Percentiles rank a stretch among this genome's conserved stretches.
Conservation (phyloP, 371 early-diverging fungal genomes). For the Rhizopus microsporus region DNA sequence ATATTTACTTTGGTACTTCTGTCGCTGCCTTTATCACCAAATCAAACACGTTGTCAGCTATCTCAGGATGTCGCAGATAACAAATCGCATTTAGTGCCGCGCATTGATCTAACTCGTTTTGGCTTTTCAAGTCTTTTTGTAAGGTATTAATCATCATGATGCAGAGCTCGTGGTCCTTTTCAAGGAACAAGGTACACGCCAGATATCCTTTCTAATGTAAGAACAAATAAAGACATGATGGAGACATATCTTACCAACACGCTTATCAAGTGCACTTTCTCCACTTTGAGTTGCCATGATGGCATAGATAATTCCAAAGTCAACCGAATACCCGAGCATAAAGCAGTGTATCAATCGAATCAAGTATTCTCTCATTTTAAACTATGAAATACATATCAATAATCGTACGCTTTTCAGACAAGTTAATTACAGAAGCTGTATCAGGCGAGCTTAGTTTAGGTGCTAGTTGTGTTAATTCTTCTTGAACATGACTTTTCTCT, state of each 20-base stretch:
- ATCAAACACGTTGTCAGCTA: conserved; percentile 36
- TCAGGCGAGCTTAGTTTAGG: conserved; percentile 39
- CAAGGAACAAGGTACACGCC: conserved; percentile 45
- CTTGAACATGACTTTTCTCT: conserved; percentile 31
- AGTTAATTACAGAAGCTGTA: conserved; percentile 35
- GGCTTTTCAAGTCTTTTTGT: conserved; percentile 47
- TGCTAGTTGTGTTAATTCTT: conserved; percentile 28
- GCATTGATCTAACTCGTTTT: conserved; percentile 41
- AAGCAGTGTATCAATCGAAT: conserved; percentile 50
- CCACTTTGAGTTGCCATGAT: conserved; percentile 59
- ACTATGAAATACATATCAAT: conserved; percentile 16
- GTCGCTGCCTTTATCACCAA: conserved; percentile 24
- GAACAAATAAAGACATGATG: conserved; percentile 1
- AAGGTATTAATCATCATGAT: conserved; percentile 59
- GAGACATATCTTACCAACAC: conserved; percentile 39
- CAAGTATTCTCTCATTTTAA: conserved; percentile 47
- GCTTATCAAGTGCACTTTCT: conserved; percentile 41
- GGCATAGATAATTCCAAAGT: conserved; percentile 55
- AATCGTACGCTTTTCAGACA: not conserved
- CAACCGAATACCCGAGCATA: conserved; percentile 55
- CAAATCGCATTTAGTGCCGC: conserved; percentile 47
- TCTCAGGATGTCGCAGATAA: conserved; percentile 43
- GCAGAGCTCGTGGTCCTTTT: conserved; percentile 40
- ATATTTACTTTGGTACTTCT: conserved; percentile 39
- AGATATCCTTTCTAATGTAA: conserved; percentile 40